Evolutionary conservation across 768 basidiomycete species (phyloP).

Genomic region (Melanogaster broomeanus): DNA sequence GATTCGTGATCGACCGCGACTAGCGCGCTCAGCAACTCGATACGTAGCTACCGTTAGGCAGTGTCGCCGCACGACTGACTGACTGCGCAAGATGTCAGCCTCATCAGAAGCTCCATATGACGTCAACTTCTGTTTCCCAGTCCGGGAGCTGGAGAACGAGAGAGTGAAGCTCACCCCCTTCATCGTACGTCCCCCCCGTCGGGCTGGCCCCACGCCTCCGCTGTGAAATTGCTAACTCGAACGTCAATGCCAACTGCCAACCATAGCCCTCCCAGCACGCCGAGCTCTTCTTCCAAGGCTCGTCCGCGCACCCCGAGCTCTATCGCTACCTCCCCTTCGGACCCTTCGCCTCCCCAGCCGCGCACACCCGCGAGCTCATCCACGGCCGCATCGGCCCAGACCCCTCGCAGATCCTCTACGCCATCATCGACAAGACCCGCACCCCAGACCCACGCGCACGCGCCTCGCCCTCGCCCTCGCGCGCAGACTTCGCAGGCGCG

Average conservation of each 20-base stretch:
- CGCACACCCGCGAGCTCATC: conserved; percentile 39
- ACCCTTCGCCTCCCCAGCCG: conserved; percentile 41
- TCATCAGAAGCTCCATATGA: conserved; percentile 18
- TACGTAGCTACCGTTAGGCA: too few species aligned
- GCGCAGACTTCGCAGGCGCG: conserved; percentile 46
- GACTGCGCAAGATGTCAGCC: too few species aligned
- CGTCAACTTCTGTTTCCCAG: conserved; percentile 52
- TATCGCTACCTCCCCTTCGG: conserved; percentile 53
- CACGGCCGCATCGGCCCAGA: conserved; percentile 37
- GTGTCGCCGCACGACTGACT: too few species aligned
- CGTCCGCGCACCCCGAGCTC: conserved; percentile 38
- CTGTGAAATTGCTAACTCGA: not conserved
- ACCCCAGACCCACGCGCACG: not conserved
- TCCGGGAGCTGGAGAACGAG: conserved; percentile 48
- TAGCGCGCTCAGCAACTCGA: too few species aligned
- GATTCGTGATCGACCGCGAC: too few species aligned
- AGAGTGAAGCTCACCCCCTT: conserved; percentile 53
- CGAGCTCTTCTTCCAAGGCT: conserved; percentile 37
- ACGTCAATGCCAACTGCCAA: not conserved
- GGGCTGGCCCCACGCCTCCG: not conserved
- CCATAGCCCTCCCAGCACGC: conserved; percentile 48
- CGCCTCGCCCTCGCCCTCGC: conserved; percentile 5
- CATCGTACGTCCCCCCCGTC: conserved; percentile 35
- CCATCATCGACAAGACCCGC: conserved; percentile 52
- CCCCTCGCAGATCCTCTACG: conserved; percentile 43